Conservation (phyloP, 2,329 filamentous ascomycete species). For the Aspergillus fischeri region DNA sequence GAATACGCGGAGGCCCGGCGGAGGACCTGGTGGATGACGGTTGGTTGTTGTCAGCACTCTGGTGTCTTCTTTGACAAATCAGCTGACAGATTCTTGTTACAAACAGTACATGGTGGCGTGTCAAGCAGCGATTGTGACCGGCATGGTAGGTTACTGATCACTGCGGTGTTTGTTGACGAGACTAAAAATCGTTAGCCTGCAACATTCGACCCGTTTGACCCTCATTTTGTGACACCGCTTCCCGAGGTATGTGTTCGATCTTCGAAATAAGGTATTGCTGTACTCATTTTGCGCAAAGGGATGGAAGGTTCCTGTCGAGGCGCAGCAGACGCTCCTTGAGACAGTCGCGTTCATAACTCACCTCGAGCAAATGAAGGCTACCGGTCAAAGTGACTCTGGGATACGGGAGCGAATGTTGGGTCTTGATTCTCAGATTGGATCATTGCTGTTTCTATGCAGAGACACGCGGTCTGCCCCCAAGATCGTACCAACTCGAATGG, state of each 20-base stretch:
- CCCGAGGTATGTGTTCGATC: conserved; percentile 9
- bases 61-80: not conserved
- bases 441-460: conserved; percentile 12
- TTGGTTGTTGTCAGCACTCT: conserved; percentile 5
- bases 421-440: conserved; percentile 16
- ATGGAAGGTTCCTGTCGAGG: conserved; percentile 21
- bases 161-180: not conserved
- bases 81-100: not conserved
- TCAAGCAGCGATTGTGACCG: conserved; percentile 51
- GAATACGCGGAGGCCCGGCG: conserved; percentile 20
- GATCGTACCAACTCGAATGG: not conserved
- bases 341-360: conserved; percentile 19
- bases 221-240: conserved; percentile 20
- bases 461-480: conserved; percentile 4
- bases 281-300: conserved; percentile 9
- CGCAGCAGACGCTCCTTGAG: conserved; percentile 22
- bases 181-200: conserved; percentile 10
- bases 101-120: conserved; percentile 47
- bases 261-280: not conserved
- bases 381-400: conserved; percentile 7
- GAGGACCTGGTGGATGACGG: conserved; percentile 29
- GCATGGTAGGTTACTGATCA: conserved; percentile 35
- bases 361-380: conserved; percentile 12
- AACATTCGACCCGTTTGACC: conserved; percentile 18
- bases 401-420: conserved; percentile 15